Percentiles rank a stretch among this genome's conserved stretches.
phyloP scores from a whole-genome alignment of 805 yeast genomes.

The Yarrowia yakushimensis region DNA sequence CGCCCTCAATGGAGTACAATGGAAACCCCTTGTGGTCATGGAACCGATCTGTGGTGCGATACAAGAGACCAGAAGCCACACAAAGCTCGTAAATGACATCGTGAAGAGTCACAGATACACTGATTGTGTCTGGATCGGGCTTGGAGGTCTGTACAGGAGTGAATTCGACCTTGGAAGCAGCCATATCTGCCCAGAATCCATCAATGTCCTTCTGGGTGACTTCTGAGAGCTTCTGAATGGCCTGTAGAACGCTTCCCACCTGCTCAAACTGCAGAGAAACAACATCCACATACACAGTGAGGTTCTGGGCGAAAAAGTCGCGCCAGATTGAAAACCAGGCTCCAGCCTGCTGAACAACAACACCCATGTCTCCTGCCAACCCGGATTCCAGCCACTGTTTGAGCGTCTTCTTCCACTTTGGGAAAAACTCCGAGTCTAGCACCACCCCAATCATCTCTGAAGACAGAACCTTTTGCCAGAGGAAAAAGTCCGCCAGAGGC shows the following conservation, averaged over 20 bases:
- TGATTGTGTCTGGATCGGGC: neutral
- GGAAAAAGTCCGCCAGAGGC: constrained; percentile 30
- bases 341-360: neutral
- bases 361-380: neutral
- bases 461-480: constrained; percentile 34
- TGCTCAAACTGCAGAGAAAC: neutral
- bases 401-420: constrained; percentile 40
- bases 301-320: constrained; percentile 31
- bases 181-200: neutral
- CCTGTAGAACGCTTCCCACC: neutral
- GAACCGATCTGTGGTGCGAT: constrained; percentile 1
- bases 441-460: constrained; percentile 31
- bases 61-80: constrained; percentile 28
- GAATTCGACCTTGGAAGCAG: neutral
- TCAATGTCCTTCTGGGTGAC: neutral
- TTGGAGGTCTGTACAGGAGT: neutral
- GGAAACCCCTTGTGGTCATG: neutral
- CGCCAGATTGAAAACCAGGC: constrained; percentile 39
- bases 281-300: constrained; percentile 5
- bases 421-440: constrained; percentile 41
- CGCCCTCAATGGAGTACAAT: constrained; percentile 28
- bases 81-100: constrained; percentile 68
- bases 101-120: constrained; percentile 44
- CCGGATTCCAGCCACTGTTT: constrained; percentile 34
- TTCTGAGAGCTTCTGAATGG: neutral